Conservation (phyloP, 2,329 filamentous ascomycete species). For the Hymenoscyphus linearis region DNA sequence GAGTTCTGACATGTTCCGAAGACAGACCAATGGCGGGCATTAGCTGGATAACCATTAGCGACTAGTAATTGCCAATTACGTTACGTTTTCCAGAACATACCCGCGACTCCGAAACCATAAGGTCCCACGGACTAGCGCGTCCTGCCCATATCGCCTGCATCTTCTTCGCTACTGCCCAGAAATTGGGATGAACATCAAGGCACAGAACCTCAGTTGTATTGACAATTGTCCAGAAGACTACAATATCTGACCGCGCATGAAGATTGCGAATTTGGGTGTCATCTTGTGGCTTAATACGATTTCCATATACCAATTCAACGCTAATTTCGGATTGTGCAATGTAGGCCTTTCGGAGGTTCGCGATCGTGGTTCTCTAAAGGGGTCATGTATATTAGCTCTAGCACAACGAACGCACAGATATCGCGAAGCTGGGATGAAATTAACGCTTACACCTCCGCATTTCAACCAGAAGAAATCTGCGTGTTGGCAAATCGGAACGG, state of each 20-base stretch:
- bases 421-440: background rate
- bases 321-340: background rate
- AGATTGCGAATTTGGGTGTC: constrained; percentile 8
- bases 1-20: too few relatives aligned
- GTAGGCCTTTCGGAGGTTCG: background rate
- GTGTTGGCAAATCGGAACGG: constrained; percentile 6
- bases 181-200: background rate
- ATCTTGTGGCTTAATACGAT: background rate
- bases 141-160: background rate
- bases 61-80: too few relatives aligned
- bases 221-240: constrained; percentile 16
- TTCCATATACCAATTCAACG: background rate
- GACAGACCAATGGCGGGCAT: too few relatives aligned
- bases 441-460: constrained; percentile 7
- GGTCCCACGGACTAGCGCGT: background rate
- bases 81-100: background rate
- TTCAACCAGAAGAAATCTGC: constrained; percentile 14
- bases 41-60: too few relatives aligned
- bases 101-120: background rate
- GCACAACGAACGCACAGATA: background rate
- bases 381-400: background rate
- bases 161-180: background rate
- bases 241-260: constrained; percentile 2
- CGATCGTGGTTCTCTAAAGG: background rate
- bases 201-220: constrained; percentile 1